Conservation (phyloP, 768 basidiomycete genomes). For the Suillus lakei region DNA sequence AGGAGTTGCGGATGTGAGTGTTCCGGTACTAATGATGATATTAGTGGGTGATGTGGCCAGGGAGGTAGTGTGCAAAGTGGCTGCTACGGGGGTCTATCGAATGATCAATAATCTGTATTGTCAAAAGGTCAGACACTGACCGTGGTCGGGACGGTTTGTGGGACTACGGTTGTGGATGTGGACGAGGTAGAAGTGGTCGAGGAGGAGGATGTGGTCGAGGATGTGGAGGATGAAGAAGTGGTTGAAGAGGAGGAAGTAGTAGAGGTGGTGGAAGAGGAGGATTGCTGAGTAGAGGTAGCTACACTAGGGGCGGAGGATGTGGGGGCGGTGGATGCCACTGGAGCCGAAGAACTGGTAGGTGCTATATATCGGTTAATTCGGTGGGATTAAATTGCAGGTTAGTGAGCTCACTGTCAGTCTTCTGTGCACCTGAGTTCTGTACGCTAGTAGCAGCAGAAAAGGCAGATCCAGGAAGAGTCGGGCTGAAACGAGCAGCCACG, state of each 20-base stretch:
- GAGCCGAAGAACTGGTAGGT: background rate
- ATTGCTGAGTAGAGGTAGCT: constrained; percentile 2
- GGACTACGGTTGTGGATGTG: constrained; percentile 5
- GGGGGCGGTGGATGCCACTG: constrained; percentile 22
- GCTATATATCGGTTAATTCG: background rate
- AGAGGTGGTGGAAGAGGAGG: constrained; percentile 10
- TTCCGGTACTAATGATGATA: constrained; percentile 5
- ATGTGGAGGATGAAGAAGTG: constrained; percentile 4
- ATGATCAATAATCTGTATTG: background rate
- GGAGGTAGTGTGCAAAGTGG: background rate
- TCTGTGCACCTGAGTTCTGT: background rate
- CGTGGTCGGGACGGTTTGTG: background rate
- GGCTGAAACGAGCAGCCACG: constrained; percentile 18
- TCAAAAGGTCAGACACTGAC: background rate
- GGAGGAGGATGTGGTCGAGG: constrained; percentile 5
- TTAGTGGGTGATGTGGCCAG: background rate
- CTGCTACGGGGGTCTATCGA: background rate
- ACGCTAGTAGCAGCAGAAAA: background rate
- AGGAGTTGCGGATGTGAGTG: constrained; percentile 25
- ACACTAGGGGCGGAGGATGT: constrained; percentile 21
- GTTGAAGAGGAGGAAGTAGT: constrained; percentile 12
- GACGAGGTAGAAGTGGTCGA: constrained; percentile 10
- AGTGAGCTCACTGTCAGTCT: background rate
- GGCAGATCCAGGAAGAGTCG: background rate
- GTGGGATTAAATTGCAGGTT: constrained; percentile 8